These are phyloP conservation scores for Fusarium albosuccineum DNA, from an alignment of 2,329 filamentous ascomycete genomes.

Conservation along the genomic window DNA sequence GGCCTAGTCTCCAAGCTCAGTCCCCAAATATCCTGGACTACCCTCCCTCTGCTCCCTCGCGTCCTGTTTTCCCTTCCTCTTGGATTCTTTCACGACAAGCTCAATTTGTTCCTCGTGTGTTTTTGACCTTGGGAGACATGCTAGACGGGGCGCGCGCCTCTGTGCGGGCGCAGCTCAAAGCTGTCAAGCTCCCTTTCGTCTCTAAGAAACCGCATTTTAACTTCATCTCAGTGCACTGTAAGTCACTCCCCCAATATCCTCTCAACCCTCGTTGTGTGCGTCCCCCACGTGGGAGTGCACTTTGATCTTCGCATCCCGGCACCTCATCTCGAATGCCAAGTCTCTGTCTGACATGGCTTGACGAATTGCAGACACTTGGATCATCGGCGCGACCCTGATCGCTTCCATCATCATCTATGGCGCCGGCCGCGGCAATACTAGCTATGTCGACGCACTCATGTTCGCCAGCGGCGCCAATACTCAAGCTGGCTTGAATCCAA, in stretches of 20 bases:
- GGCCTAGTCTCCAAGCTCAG: slow-evolving; percentile 18
- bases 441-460: slow-evolving; percentile 90
- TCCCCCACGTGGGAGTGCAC: slow-evolving; percentile 38
- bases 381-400: slow-evolving; percentile 79
- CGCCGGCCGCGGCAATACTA: slow-evolving; percentile 66
- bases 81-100: slow-evolving; percentile 21
- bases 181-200: slow-evolving; percentile 68
- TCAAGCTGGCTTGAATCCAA: slow-evolving; percentile 91
- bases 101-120: slow-evolving; percentile 3
- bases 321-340: slow-evolving; percentile 14
- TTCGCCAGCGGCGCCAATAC: slow-evolving; percentile 88
- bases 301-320: slow-evolving; percentile 20
- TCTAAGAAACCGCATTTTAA: slow-evolving; percentile 77
- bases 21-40: slow-evolving; percentile 33
- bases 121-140: slow-evolving; percentile 44
- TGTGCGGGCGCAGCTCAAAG: slow-evolving; percentile 59
- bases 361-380: slow-evolving; percentile 75
- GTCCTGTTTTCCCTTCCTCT: slow-evolving; percentile 27
- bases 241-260: slow-evolving; percentile 48
- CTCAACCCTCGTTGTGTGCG: slow-evolving; percentile 8
- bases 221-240: slow-evolving; percentile 86
- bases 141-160: slow-evolving; percentile 51
- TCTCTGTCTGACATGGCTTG: slow-evolving; percentile 33
- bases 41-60: slow-evolving; percentile 21
- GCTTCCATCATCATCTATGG: slow-evolving; percentile 83